Conservation (phyloP, 495 filamentous ascomycete genomes). For the Neurospora sp. region DNA sequence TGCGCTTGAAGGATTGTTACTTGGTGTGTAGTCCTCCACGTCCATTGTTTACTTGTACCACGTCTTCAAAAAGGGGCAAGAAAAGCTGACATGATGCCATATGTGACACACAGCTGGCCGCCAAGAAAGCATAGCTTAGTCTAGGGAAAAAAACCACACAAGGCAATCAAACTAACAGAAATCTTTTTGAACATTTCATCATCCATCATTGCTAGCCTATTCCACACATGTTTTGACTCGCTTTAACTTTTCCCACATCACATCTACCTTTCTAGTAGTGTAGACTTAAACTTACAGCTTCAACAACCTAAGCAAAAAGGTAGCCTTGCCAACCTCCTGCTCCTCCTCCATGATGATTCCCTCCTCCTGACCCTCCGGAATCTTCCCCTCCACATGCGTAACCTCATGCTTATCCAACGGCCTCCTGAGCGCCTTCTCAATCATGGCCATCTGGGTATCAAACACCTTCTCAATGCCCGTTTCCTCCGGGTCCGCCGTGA, state of each 20-base stretch:
- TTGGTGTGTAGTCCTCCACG: conserved; percentile 44
- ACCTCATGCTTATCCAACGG: conserved; percentile 66
- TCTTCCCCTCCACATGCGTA: conserved; percentile 54
- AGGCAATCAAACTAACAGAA: background rate
- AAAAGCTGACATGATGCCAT: background rate
- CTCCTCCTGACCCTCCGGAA: conserved; percentile 44
- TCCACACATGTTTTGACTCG: background rate
- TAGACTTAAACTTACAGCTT: conserved; percentile 42
- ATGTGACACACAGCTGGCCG: background rate
- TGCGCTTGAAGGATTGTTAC: conserved; percentile 81
- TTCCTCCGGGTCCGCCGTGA: conserved; percentile 58
- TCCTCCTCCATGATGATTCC: conserved; percentile 73
- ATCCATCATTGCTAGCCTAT: background rate
- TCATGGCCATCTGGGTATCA: conserved; percentile 50
- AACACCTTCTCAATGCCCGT: conserved; percentile 68
- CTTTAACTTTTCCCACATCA: background rate
- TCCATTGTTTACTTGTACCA: background rate
- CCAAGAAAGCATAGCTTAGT: background rate
- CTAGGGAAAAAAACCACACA: background rate
- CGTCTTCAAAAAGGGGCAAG: background rate
- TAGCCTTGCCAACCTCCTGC: conserved; percentile 80
- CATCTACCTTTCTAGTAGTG: background rate
- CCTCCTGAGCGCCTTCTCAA: conserved; percentile 72
- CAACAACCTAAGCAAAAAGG: conserved; percentile 71
- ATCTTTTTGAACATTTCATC: background rate